These are phyloP conservation scores for Potentilla sterilis DNA, from an alignment of 306 rosid genomes.

Conservation along the genomic window DNA sequence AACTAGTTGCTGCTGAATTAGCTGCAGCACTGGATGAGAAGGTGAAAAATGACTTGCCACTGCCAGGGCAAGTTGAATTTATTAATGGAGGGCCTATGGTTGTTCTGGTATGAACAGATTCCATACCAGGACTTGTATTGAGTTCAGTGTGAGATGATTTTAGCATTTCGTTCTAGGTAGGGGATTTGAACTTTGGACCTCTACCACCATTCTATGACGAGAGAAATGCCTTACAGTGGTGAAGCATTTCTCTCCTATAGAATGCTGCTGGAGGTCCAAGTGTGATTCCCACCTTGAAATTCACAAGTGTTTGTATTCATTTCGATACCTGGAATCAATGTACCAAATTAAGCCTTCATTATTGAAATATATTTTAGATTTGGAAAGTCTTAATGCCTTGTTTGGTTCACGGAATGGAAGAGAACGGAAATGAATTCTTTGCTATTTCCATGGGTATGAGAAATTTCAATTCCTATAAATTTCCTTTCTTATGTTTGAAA, in stretches of 20 bases:
- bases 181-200: not conserved
- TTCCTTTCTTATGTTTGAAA: no score
- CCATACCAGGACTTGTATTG: constrained; percentile 79
- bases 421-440: no score
- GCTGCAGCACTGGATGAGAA: constrained; percentile 58
- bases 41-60: constrained; percentile 53
- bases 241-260: not conserved
- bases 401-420: no score
- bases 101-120: constrained; percentile 96
- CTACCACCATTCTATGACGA: not conserved
- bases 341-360: not conserved
- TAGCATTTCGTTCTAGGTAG: constrained; percentile 61
- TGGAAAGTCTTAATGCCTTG: no score
- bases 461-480: no score
- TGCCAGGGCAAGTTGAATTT: constrained; percentile 92
- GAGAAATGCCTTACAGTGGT: not conserved
- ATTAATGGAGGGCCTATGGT: constrained; percentile 96
- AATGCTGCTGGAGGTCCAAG: not conserved
- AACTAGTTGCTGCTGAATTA: constrained; percentile 59
- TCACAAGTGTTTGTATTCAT: not conserved
- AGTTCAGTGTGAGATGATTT: constrained; percentile 88
- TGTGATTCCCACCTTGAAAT: not conserved
- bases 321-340: not conserved
- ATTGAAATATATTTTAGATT: no score
- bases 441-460: no score